These are phyloP conservation scores for Nannizziopsis barbatae DNA, from an alignment of 2,329 filamentous ascomycete genomes.

Conservation along the genomic window DNA sequence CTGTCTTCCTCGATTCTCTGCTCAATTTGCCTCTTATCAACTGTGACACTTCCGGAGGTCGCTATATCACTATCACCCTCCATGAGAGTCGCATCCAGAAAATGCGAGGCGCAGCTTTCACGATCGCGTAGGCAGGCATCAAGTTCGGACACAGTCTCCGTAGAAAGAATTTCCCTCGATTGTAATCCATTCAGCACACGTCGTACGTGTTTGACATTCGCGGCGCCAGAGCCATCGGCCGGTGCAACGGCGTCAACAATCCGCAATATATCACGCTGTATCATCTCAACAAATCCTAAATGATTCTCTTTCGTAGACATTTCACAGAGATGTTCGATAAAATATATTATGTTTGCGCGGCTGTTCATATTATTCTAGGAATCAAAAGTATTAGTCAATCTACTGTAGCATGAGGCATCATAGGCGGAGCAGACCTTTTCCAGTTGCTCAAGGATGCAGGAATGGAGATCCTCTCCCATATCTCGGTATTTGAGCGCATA, in stretches of 20 bases:
- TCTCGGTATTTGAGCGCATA: slow-evolving; percentile 91
- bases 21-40: slow-evolving; percentile 84
- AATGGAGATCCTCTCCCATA: slow-evolving; percentile 94
- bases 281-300: slow-evolving; percentile 78
- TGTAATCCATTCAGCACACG: slow-evolving; percentile 65
- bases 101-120: slow-evolving; percentile 53
- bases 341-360: slow-evolving; percentile 97
- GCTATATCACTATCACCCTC: slow-evolving; percentile 21
- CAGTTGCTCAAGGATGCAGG: slow-evolving; percentile 90
- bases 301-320: slow-evolving; percentile 66
- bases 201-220: slow-evolving; percentile 85
- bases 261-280: slow-evolving; percentile 81
- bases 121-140: slow-evolving; percentile 73
- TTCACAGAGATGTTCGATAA: slow-evolving; percentile 90
- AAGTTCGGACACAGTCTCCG: slow-evolving; percentile 64
- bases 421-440: slow-evolving; percentile 51
- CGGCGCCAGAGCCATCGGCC: slow-evolving; percentile 72
- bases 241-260: slow-evolving; percentile 89
- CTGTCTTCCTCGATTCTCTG: slow-evolving; percentile 95
- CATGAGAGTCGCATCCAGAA: slow-evolving; percentile 37
- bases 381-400: neutral
- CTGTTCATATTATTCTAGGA: slow-evolving; percentile 84
- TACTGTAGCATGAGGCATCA: neutral
- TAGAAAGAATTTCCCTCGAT: slow-evolving; percentile 59
- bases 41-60: slow-evolving; percentile 31